Conservation (phyloP, 2,329 filamentous ascomycete species). For the Fusarium sublunatum region DNA sequence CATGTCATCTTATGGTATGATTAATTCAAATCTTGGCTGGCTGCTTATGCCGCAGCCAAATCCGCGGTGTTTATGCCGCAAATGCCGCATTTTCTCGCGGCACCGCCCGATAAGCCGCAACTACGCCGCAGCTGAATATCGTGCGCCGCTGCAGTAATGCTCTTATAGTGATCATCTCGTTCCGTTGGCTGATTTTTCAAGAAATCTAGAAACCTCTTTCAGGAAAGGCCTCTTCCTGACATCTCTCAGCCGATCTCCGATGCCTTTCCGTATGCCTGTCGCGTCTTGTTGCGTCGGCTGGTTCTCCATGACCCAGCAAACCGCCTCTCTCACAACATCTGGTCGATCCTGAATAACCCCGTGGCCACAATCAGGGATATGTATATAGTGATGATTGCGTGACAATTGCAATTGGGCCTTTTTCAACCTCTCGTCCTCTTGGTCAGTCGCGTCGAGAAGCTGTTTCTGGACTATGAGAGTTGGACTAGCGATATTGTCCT, state of each 20-base stretch:
- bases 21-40: slow-evolving; percentile 6
- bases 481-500: neutral
- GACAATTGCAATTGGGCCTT: slow-evolving; percentile 34
- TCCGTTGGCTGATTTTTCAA: neutral
- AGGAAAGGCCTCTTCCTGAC: neutral
- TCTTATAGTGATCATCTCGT: neutral
- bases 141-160: slow-evolving; percentile 16
- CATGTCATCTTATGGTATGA: slow-evolving; percentile 32
- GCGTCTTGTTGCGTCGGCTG: neutral
- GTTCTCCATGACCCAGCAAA: slow-evolving; percentile 34
- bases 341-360: slow-evolving; percentile 28
- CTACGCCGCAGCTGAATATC: slow-evolving; percentile 6
- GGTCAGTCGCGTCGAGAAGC: slow-evolving; percentile 26
- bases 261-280: rapidly evolving
- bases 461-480: slow-evolving; percentile 19
- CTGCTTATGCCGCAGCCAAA: slow-evolving; percentile 13
- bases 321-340: slow-evolving; percentile 26
- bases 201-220: neutral
- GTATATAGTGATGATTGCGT: slow-evolving; percentile 28
- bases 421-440: slow-evolving; percentile 39
- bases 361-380: slow-evolving; percentile 38
- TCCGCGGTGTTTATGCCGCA: neutral
- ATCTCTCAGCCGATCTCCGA: neutral
- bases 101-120: slow-evolving; percentile 5
- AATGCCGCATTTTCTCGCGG: neutral